phyloP scores from a whole-genome alignment of 495 filamentous ascomycete genomes.

The Bathelium albidoporum region DNA sequence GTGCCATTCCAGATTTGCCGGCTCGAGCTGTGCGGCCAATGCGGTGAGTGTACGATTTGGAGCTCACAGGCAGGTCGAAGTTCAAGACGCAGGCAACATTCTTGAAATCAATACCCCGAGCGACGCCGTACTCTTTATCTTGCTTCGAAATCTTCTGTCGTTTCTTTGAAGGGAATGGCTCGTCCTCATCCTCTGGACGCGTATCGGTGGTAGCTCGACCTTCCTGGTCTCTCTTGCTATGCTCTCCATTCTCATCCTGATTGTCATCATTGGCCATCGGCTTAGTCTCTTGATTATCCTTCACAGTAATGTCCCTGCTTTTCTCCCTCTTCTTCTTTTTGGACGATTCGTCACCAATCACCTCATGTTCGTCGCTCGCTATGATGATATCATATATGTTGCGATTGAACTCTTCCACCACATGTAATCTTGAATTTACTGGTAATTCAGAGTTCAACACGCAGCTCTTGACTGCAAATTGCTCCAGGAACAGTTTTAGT shows the following conservation, averaged over 20 bases:
- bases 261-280: not conserved
- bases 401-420: slow-evolving; percentile 95
- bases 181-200: slow-evolving; percentile 12
- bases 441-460: slow-evolving; percentile 92
- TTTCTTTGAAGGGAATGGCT: slow-evolving; percentile 38
- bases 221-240: slow-evolving; percentile 22
- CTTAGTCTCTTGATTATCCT: slow-evolving; percentile 21
- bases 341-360: slow-evolving; percentile 50
- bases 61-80: slow-evolving; percentile 81
- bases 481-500: slow-evolving; percentile 89
- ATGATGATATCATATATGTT: slow-evolving; percentile 95
- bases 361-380: slow-evolving; percentile 84
- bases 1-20: slow-evolving; percentile 79
- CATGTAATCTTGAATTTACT: slow-evolving; percentile 83
- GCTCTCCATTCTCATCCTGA: slow-evolving; percentile 5
- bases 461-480: slow-evolving; percentile 89
- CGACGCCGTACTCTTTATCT: slow-evolving; percentile 83
- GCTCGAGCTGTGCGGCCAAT: slow-evolving; percentile 90
- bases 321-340: slow-evolving; percentile 29
- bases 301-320: slow-evolving; percentile 15
- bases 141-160: slow-evolving; percentile 49
- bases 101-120: slow-evolving; percentile 91
- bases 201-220: slow-evolving; percentile 22
- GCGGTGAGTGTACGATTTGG: slow-evolving; percentile 91
- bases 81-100: slow-evolving; percentile 92